phyloP scores from a whole-genome alignment of 176 grass and related monocot species.

The Ensete glaucum region DNA sequence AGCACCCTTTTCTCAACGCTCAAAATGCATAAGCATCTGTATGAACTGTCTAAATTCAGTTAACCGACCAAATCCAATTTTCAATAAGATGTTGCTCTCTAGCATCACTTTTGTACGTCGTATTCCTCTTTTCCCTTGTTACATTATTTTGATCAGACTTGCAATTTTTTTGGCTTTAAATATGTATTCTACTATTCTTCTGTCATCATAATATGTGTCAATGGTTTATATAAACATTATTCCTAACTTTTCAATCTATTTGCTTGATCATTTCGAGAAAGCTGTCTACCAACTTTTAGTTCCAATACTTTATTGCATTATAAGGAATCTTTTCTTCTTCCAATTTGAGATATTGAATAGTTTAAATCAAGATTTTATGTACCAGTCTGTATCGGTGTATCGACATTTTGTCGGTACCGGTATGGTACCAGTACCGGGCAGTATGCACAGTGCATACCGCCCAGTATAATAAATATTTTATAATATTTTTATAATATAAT shows the following conservation, averaged over 20 bases:
- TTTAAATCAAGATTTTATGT: no score
- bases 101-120: background rate
- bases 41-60: background rate
- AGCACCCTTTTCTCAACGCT: constrained; percentile 25
- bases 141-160: background rate
- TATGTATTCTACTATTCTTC: background rate
- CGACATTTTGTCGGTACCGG: no score
- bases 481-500: no score
- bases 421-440: no score
- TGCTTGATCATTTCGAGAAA: background rate
- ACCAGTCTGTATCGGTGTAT: no score
- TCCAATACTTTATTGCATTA: no score
- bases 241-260: background rate
- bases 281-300: background rate
- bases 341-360: no score
- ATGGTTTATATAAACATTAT: background rate
- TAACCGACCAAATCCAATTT: background rate
- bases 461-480: no score
- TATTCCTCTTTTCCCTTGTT: background rate
- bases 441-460: no score
- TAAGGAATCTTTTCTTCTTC: no score
- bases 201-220: no score
- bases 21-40: background rate
- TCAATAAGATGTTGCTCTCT: background rate
- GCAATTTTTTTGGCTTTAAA: background rate